Evolutionary conservation across 176 grass and related monocot species (phyloP).

Genomic region (Musa schizocarpa): DNA sequence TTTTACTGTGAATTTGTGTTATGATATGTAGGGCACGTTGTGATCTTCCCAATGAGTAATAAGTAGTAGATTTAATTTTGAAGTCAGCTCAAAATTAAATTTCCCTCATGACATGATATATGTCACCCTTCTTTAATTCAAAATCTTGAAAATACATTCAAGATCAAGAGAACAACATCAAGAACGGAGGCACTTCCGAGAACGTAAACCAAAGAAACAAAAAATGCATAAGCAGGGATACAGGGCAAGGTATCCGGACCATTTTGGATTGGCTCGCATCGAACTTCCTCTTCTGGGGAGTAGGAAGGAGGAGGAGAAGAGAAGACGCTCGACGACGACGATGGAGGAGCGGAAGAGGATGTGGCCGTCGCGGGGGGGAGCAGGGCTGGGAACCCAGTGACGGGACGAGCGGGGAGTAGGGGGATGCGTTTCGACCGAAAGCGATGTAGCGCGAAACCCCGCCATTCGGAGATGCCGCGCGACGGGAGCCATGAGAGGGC

Average conservation of each 20-base stretch:
- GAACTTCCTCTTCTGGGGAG: not conserved
- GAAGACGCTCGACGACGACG: not conserved
- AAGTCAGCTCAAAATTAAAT: no score
- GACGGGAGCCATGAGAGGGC: not conserved
- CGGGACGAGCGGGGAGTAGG: not conserved
- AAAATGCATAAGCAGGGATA: not conserved
- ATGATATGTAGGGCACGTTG: no score
- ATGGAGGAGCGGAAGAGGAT: not conserved
- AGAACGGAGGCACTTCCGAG: no score
- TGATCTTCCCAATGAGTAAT: no score
- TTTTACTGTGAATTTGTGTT: no score
- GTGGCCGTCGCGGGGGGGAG: not conserved
- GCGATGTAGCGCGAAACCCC: not conserved
- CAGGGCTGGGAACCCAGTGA: not conserved
- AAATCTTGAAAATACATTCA: no score
- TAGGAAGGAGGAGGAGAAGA: not conserved
- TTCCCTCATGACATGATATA: no score
- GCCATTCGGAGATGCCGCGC: not conserved
- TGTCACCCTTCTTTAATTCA: no score
- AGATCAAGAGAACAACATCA: no score
- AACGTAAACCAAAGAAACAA: no score
- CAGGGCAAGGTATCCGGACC: not conserved
- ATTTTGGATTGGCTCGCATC: slow-evolving; percentile 1
- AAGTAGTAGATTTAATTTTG: no score
- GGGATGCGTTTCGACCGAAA: not conserved